These are phyloP conservation scores for Betula pendula DNA, from an alignment of 306 rosid genomes.

Conservation along the genomic window DNA sequence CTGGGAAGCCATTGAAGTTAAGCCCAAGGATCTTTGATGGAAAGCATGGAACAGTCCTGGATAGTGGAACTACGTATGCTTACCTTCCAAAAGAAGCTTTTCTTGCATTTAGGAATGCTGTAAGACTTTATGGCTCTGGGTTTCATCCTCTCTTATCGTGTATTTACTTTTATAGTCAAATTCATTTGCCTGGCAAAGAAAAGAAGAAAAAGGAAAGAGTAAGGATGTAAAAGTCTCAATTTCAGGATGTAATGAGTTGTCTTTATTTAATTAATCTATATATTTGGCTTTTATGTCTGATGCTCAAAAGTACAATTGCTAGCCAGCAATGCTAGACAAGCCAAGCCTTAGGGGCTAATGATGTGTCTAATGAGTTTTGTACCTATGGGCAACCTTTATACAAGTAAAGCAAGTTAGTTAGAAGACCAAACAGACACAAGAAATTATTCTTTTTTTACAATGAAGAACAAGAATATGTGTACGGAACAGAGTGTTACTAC, in stretches of 20 bases:
- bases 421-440: not conserved
- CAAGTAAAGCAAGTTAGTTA: not conserved
- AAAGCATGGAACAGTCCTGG: slow-evolving; percentile 84
- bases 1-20: slow-evolving; percentile 72
- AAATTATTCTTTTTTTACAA: not conserved
- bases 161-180: not conserved
- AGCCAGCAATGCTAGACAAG: not conserved
- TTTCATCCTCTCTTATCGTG: not conserved
- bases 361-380: not conserved
- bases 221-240: not conserved
- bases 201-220: not conserved
- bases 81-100: slow-evolving; percentile 82
- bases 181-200: slow-evolving; percentile 4
- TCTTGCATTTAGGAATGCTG: slow-evolving; percentile 72
- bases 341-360: not conserved
- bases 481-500: not conserved
- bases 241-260: not conserved
- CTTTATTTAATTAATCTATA: not conserved
- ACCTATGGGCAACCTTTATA: not conserved
- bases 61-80: slow-evolving; percentile 96
- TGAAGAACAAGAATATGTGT: not conserved
- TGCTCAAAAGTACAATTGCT: not conserved
- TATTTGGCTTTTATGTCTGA: not conserved
- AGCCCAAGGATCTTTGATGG: slow-evolving; percentile 72
- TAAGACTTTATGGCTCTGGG: slow-evolving; percentile 43